Evolutionary conservation across 2,329 filamentous ascomycete species (phyloP).

Genomic region (Fusarium guadeloupense): DNA sequence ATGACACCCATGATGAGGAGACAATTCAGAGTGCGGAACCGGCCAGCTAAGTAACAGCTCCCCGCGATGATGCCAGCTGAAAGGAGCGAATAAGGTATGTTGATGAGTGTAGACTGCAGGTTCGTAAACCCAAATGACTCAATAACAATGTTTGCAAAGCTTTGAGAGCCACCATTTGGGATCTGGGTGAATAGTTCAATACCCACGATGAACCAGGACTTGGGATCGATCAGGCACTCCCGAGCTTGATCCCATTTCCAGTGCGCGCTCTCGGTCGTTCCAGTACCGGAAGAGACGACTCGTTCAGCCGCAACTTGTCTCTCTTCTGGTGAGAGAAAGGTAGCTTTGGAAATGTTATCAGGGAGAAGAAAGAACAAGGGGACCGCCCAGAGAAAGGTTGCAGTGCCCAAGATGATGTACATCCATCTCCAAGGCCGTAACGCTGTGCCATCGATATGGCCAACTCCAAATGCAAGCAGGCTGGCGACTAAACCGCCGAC

Average conservation of each 20-base stretch:
- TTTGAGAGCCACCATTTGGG: constrained; percentile 69
- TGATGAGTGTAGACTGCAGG: constrained; percentile 64
- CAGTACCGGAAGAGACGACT: constrained; percentile 60
- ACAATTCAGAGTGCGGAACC: constrained; percentile 61
- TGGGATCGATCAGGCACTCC: constrained; percentile 66
- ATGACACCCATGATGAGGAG: constrained; percentile 61
- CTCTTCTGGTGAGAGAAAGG: constrained; percentile 66
- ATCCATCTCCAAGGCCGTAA: constrained; percentile 66
- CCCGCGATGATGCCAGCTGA: constrained; percentile 58
- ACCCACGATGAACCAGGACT: constrained; percentile 67
- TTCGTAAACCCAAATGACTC: constrained; percentile 64
- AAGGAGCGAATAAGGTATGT: constrained; percentile 67
- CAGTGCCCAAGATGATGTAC: constrained; percentile 63
- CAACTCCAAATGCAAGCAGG: constrained; percentile 64
- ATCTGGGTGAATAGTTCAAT: constrained; percentile 65
- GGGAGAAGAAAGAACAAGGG: constrained; percentile 60
- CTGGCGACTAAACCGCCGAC: constrained; percentile 59
- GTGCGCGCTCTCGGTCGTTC: constrained; percentile 56
- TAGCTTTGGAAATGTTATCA: constrained; percentile 62
- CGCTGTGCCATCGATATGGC: constrained; percentile 56
- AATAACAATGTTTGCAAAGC: constrained; percentile 67
- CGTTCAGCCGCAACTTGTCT: constrained; percentile 57
- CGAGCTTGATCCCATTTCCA: constrained; percentile 62
- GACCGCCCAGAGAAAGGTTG: constrained; percentile 62
- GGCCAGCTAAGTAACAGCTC: constrained; percentile 61